Evolutionary conservation across 495 filamentous ascomycete genomes (phyloP), one percentile per base, ranked within the genome.

Genomic region (Astrocystis sublimbata): DNA sequence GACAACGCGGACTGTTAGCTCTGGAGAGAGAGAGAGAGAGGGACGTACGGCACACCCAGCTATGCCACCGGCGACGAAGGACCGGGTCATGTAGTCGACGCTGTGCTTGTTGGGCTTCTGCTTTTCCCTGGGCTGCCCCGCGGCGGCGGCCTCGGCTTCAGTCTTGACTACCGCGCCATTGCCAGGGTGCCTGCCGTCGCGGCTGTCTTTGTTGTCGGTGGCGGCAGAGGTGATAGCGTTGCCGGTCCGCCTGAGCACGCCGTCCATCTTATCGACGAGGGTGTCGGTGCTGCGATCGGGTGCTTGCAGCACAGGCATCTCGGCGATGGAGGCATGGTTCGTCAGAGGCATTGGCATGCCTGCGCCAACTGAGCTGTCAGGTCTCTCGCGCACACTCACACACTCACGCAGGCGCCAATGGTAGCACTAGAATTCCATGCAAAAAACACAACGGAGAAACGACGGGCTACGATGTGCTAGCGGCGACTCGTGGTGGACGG

Each of bases 51-150:
- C 89, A 79, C 92, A 91, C 63, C 92, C 93, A 40, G 93, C 94
- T 60, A 96, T 46, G 12, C 93, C 93, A 47, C 93, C 93, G 12
- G 93, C 93, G 43, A 96, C 71, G 17, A 89, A 92, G 60, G 87
- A 92, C 66, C 89, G 83, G 71, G 89, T 76, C 46, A 93, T 78
- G 77, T 97, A 98, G 58, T 96, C 89, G 49, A 88, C 70, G 68
- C 88, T 96, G 64, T 85, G 87, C 75, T 90, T 94, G 65, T 81
- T 77, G 46, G 72, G 71, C 47, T 65, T 65, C 53, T 81, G 77
- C 58, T 61, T 61, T 15, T 61, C 64, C 35, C 56, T 58, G n/a
- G n/a, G n/a, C 57, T 36, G 23, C 55, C 62, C 62, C 23, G 64
- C 64, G 28, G 59, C 57, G 54, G 28, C 41, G n/a, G n/a, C n/a